Conservation (phyloP, 2,329 filamentous ascomycete genomes). For the Raffaelea ambrosiae region DNA sequence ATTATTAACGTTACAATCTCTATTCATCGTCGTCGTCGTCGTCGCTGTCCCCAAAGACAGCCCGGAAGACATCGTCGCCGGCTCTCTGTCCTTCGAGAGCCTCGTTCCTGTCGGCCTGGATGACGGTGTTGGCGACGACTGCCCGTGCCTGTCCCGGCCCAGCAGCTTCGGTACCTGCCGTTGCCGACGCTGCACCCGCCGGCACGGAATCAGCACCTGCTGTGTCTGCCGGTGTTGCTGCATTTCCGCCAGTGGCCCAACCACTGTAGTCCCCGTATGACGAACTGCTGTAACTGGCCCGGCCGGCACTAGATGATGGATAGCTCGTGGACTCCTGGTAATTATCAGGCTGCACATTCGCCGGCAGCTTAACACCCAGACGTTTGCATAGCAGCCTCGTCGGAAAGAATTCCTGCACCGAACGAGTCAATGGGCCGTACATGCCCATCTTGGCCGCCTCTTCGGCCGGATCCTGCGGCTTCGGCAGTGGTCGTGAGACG, state of each 20-base stretch:
- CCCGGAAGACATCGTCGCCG: slow-evolving; percentile 74
- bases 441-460: slow-evolving; percentile 84
- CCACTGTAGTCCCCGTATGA: not conserved
- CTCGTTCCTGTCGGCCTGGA: slow-evolving; percentile 70
- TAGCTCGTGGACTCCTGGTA: too few species aligned
- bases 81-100: slow-evolving; percentile 67
- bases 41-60: slow-evolving; percentile 87
- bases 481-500: slow-evolving; percentile 40
- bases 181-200: not conserved
- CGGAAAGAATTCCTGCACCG: slow-evolving; percentile 64
- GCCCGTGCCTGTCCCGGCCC: not conserved
- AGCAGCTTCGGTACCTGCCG: not conserved
- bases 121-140: slow-evolving; percentile 17
- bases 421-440: slow-evolving; percentile 84
- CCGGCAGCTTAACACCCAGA: slow-evolving; percentile 77
- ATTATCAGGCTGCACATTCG: slow-evolving; percentile 54
- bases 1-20: too few species aligned
- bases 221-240: not conserved
- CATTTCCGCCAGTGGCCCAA: not conserved
- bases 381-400: slow-evolving; percentile 84
- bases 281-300: not conserved
- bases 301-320: too few species aligned
- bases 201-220: not conserved
- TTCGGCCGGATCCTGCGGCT: slow-evolving; percentile 67
- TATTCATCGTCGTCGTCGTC: slow-evolving; percentile 40